Base-by-base conservation (phyloP, 257 asterid genomes). In the Ehretia macrophylla region DNA sequence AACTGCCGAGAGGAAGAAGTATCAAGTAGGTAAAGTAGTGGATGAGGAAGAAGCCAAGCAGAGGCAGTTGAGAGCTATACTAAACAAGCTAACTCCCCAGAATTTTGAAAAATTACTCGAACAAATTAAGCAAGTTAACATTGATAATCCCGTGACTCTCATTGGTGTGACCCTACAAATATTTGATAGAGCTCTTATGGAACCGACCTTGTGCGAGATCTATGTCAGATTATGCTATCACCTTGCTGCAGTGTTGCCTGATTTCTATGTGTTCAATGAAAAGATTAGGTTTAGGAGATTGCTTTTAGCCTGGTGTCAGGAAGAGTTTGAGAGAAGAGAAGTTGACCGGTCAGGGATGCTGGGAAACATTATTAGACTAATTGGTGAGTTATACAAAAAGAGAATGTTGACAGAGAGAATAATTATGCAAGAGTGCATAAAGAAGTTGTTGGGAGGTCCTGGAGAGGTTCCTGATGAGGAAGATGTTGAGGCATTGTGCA, bases 191-290 rank as follows among this genome's bases (percentile, higher is more conserved):
- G 97, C 99, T 67, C 58, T 92, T 70, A 92, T 67, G 91, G 97
- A 88, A 66, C 99, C 99, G 45, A 86, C 95, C 42, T 88, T 92
- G 58, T 92, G 99, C 54, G 93, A 92, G 88, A 88, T 88, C 97
- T 92, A 92, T 78, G 97, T 96, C 12, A 60, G 83, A 62, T 88
- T 88, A 65, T 92, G 96, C 73, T 66, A 45, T 72, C 94, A 75
- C 73, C 95, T 92, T 54, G 87, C 97, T 1, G 75, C 72, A 0
- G 95, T 55, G 60, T 81, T 92, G 55, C 98, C 97, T 55, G 94
- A 81, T 47, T 50, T 88, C 67, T 85, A 72, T 17, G 83, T 81
- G 72, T 88, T 77, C 61, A 71, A 63, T 63, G 81, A 88, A 72
- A 88, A 37, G 56, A 72, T 88, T 37, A 85, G 90, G 9, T 92